These are phyloP conservation scores for Nelumbo lutea DNA, from an alignment of 164 flowering plant species.

Conservation along the genomic window DNA sequence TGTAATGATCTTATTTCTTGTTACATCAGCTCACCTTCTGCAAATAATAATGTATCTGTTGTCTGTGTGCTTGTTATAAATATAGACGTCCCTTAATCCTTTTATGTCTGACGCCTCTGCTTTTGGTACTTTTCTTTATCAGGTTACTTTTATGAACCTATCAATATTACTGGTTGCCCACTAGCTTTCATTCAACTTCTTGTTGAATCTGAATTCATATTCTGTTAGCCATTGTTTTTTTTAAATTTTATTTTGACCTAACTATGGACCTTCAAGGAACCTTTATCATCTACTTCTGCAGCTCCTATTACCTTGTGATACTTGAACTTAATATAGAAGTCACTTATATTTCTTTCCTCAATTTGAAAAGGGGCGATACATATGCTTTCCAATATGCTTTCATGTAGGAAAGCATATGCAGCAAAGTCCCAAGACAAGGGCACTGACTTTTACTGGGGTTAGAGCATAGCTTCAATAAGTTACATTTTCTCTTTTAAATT, in stretches of 20 bases:
- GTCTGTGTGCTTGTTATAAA: neutral
- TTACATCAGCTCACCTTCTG: neutral
- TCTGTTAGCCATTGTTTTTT: neutral
- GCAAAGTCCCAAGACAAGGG: no score
- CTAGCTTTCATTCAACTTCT: neutral
- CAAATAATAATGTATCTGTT: neutral
- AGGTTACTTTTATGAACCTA: neutral
- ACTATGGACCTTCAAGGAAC: neutral
- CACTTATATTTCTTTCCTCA: neutral
- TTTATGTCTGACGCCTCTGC: neutral
- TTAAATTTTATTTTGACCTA: neutral
- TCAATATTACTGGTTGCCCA: neutral
- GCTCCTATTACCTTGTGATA: neutral
- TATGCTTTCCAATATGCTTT: no score
- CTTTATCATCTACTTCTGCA: neutral
- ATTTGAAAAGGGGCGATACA: no score
- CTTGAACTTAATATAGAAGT: neutral
- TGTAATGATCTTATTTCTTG: no score
- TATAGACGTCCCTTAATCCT: neutral
- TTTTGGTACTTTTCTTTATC: neutral
- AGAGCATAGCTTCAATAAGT: no score
- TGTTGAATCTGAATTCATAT: neutral
- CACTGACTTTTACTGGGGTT: no score
- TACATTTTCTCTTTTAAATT: no score
- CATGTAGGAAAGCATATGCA: no score